Percentiles rank a stretch among this genome's conserved stretches.
Conservation (phyloP, 495 filamentous ascomycete species). For the Letharia columbiana region DNA sequence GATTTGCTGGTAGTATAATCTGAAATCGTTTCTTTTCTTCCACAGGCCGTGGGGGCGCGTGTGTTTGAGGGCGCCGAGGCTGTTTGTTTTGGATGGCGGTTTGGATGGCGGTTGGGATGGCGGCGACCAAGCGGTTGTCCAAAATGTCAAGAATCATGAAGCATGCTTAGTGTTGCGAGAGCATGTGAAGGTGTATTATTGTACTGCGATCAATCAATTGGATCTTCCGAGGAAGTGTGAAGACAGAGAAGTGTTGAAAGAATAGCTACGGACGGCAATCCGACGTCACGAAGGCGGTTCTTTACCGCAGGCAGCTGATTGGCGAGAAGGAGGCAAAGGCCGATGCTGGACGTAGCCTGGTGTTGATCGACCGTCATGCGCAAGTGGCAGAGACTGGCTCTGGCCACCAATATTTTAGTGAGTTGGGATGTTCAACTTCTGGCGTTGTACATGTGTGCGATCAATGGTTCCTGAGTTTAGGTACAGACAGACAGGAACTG, state of each 20-base stretch:
- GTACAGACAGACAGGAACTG: background rate
- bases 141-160: background rate
- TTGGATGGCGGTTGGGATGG: background rate
- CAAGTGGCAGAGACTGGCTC: slow-evolving; percentile 11
- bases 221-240: background rate
- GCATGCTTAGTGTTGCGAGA: background rate
- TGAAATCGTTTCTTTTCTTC: background rate
- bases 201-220: slow-evolving; percentile 6
- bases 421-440: too few species aligned
- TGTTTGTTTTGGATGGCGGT: too few species aligned
- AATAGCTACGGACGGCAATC: slow-evolving; percentile 2
- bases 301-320: slow-evolving; percentile 21
- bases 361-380: slow-evolving; percentile 20
- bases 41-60: background rate
- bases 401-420: background rate
- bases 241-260: background rate
- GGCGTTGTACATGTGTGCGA: background rate
- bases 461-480: background rate
- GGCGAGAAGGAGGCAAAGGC: slow-evolving; percentile 15
- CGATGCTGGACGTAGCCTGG: slow-evolving; percentile 11
- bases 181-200: background rate
- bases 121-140: background rate
- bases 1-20: background rate
- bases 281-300: slow-evolving; percentile 22
- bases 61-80: background rate